Evolutionary conservation across 2,329 filamentous ascomycete species (phyloP), one percentile per base, ranked within the genome.

Genomic region (Drechslerella stenobrocha): DNA sequence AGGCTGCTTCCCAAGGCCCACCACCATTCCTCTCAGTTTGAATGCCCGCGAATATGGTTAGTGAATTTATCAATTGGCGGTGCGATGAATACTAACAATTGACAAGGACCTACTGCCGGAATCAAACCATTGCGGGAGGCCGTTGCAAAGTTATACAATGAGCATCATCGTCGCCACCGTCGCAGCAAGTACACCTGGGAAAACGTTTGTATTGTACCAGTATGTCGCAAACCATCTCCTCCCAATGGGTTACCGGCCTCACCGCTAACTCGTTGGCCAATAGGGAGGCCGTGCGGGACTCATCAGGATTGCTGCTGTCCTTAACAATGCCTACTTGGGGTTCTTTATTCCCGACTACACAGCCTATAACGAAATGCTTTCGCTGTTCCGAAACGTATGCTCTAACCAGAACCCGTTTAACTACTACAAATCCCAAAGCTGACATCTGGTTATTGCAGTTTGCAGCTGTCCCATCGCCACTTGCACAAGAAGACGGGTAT

Each of bases 331-430:
- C 57, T 95, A 95, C 75, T 81, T 96, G 70, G 89, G 87, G 40
- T 96, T 96, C 82, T 96, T 95, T 78, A 89, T 95, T 75, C 89
- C 89, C 45, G 88, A 96, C 77, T 96, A 96, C 79, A 96, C 91
- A 2, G 92, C 92, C 1, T 97, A 97, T 81, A 96, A 95, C 75
- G 91, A 96, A 80, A 96, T 97, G 91, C 79, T 96, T 79, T 90
- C 87, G 61, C 80, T 96, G 64, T 96, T 97, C 82, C 90, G 89
- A 79, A 96, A 96, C 77, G 84, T 85, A 74, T 73, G 82, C 76
- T 15, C n/a, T n/a, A 15, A 26, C 9, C 7, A 6, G 2, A 22
- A 48, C 18, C 11, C 4, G 26, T 24, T 34, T 3, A 2, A 15
- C 18, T 40, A 22, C 23, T 51, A 20, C 11, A 22, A 32, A 22